Base-by-base conservation (phyloP, 495 filamentous ascomycete genomes). In the Aspergillus cristatus region DNA sequence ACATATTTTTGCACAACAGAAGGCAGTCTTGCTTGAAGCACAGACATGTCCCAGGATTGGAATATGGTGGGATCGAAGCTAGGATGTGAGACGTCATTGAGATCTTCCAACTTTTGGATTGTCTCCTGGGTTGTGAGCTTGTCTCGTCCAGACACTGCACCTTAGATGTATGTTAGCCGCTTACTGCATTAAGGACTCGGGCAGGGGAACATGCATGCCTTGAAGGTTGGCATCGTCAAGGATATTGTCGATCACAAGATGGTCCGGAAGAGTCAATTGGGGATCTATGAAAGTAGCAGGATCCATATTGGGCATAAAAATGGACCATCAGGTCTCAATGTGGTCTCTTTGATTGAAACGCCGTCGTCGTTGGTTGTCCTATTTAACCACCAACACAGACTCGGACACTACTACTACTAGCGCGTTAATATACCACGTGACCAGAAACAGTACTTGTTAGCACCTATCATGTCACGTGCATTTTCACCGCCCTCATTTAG, bases 21-120 rank as follows among this genome's bases (percentile, higher is more conserved):
- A 3, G 62, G 63, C 12, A 68, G 53, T 15, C 42, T 54, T 0
- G 34, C 41, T 28, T 43, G 43, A n/a, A 74, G 42, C 26, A 63
- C 45, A 18, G 58, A 53, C 28, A 58, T 49, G 41, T 79, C 74
- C 66, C 67, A 72, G 24, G 55, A 55, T 15, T 64, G 57, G 42
- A 74, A 70, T 36, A 78, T 56, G 4, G 75, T 74, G 14, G 74
- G 74, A 38, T 71, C 63, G 46, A 78, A 78, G 33, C 54, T 46
- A 8, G 57, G 16, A 40, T 52, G 40, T 5, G 46, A 47, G 14
- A 68, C 63, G 49, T 81, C 57, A 50, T 81, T 82, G 42, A 76
- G 47, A 32, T 61, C 59, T 28, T 59, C 58, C 37, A 83, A 65
- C 31, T 52, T 53, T 10, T 62, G 41, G 7, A 74, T 45, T 8